Conservation (phyloP, 2,329 filamentous ascomycete species). For the Cordyceps cateniannulata region DNA sequence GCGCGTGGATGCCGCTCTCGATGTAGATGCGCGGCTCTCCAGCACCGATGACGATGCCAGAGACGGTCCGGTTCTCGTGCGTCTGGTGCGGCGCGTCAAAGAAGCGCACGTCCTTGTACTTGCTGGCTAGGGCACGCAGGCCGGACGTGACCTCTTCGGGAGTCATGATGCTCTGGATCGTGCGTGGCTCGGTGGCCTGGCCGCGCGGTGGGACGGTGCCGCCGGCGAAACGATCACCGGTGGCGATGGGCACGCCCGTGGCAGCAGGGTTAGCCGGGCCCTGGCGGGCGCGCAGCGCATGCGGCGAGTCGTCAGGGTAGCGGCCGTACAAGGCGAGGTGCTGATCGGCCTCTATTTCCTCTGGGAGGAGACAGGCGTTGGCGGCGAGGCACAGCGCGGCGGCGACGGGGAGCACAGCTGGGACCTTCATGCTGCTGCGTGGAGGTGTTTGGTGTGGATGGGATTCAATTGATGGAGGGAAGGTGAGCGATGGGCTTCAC, state of each 20-base stretch:
- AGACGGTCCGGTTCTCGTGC: slow-evolving; percentile 33
- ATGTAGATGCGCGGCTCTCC: slow-evolving; percentile 43
- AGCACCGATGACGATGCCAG: slow-evolving; percentile 38
- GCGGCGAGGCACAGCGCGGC: slow-evolving; percentile 19
- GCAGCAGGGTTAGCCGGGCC: slow-evolving; percentile 13
- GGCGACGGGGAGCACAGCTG: slow-evolving; percentile 15
- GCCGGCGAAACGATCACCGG: slow-evolving; percentile 34
- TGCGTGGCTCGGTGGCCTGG: slow-evolving; percentile 27
- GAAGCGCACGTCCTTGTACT: slow-evolving; percentile 32
- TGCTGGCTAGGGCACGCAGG: slow-evolving; percentile 33
- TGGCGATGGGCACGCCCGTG: slow-evolving; percentile 31
- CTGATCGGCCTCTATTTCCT: slow-evolving; percentile 24
- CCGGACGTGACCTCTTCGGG: slow-evolving; percentile 38
- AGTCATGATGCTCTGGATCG: slow-evolving; percentile 38
- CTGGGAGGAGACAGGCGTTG: slow-evolving; percentile 32
- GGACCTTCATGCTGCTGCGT: slow-evolving; percentile 23
- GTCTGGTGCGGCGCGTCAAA: slow-evolving; percentile 38
- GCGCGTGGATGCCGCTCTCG: slow-evolving; percentile 48
- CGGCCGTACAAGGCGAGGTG: slow-evolving; percentile 1
- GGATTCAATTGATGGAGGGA: not conserved
- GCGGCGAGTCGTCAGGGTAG: not conserved
- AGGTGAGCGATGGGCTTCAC: too few relatives aligned
- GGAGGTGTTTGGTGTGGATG: not conserved
- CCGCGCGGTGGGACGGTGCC: slow-evolving; percentile 31
- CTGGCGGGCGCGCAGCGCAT: slow-evolving; percentile 5